phyloP scores from a whole-genome alignment of 176 grass and related monocot species.

The Triticum dicoccoides region DNA sequence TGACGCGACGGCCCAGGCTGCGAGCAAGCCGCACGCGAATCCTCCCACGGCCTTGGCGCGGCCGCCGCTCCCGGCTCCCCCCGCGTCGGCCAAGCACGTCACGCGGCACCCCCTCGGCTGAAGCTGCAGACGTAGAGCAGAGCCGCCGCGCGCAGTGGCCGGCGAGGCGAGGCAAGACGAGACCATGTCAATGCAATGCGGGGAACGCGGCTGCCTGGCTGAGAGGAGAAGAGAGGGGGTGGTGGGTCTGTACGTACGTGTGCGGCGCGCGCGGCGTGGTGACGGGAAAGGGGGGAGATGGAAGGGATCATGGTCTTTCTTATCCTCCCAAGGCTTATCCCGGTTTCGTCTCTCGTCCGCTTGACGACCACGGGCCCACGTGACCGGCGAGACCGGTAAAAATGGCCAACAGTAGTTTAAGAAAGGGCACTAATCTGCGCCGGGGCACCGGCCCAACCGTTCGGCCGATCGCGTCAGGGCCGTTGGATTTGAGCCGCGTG shows the following conservation, averaged over 20 bases:
- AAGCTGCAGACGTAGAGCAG: neutral
- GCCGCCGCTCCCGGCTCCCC: neutral
- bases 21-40: slow-evolving; percentile 76
- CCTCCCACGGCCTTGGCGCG: slow-evolving; percentile 37
- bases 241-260: neutral
- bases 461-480: no score
- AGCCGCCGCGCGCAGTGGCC: neutral
- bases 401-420: neutral
- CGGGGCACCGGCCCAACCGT: no score
- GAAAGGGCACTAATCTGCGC: no score
- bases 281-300: neutral
- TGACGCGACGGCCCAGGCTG: slow-evolving; percentile 65
- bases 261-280: neutral
- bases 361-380: slow-evolving; percentile 14
- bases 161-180: slow-evolving; percentile 49
- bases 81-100: slow-evolving; percentile 28
- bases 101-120: slow-evolving; percentile 31
- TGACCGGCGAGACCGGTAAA: neutral
- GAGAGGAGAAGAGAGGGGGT: neutral
- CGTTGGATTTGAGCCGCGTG: no score
- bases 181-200: slow-evolving; percentile 21
- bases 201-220: neutral
- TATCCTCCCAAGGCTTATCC: slow-evolving; percentile 39
- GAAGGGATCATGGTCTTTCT: neutral
- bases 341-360: slow-evolving; percentile 34